A percentile compares a stretch with the other conserved stretches of the same genome.
phyloP scores from a whole-genome alignment of 2,329 filamentous ascomycete species.

The Scleromitrula shiraiana region DNA sequence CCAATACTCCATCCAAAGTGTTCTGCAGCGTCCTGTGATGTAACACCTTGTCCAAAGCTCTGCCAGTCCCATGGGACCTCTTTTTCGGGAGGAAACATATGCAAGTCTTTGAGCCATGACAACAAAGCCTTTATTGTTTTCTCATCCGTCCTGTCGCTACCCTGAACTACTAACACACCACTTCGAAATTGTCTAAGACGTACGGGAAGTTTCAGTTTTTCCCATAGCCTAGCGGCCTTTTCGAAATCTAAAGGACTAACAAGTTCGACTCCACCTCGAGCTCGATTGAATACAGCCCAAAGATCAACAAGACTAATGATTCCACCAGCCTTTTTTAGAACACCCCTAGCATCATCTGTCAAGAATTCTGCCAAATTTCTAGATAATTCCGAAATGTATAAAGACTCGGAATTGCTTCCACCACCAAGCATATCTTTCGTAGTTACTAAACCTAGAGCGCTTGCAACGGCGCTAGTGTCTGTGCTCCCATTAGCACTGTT shows the following conservation, averaged over 20 bases:
- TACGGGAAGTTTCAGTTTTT: slow-evolving; percentile 76
- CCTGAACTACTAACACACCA: slow-evolving; percentile 89
- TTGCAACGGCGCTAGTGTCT: slow-evolving; percentile 67
- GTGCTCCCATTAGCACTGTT: slow-evolving; percentile 48
- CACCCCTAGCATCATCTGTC: slow-evolving; percentile 72
- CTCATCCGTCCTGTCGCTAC: slow-evolving; percentile 80
- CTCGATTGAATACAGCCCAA: slow-evolving; percentile 92
- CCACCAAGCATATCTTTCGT: slow-evolving; percentile 88
- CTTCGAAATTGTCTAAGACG: slow-evolving; percentile 84
- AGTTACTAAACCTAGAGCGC: slow-evolving; percentile 79
- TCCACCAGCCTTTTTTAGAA: slow-evolving; percentile 72
- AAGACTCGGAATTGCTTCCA: slow-evolving; percentile 64
- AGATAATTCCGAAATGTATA: slow-evolving; percentile 83
- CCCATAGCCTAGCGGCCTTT: slow-evolving; percentile 82
- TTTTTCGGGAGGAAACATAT: slow-evolving; percentile 54
- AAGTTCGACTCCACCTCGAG: slow-evolving; percentile 85
- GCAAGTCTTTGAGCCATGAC: slow-evolving; percentile 69
- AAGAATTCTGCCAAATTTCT: slow-evolving; percentile 83
- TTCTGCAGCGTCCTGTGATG: slow-evolving; percentile 81
- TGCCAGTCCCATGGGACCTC: slow-evolving; percentile 69
- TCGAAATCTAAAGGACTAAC: slow-evolving; percentile 89
- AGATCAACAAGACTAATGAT: slow-evolving; percentile 86
- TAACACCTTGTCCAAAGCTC: slow-evolving; percentile 74
- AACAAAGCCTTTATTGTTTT: slow-evolving; percentile 73
- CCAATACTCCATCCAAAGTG: slow-evolving; percentile 95